These are phyloP conservation scores for Colletotrichum camelliae DNA, from an alignment of 2,329 filamentous ascomycete genomes.

Conservation along the genomic window DNA sequence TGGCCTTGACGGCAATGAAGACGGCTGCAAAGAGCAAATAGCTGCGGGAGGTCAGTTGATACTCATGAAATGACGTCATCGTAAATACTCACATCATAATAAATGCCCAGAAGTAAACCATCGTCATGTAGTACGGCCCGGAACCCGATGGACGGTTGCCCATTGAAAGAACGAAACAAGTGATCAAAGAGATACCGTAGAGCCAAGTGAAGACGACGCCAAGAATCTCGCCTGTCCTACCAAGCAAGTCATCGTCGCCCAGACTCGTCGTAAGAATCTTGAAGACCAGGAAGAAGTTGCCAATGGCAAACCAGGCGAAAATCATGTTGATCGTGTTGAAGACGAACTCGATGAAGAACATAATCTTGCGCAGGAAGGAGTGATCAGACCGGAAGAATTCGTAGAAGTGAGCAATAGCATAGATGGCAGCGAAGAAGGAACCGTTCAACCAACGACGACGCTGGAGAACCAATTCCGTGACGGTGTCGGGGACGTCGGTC, in stretches of 20 bases:
- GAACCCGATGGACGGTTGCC: constrained; percentile 95
- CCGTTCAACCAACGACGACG: constrained; percentile 97
- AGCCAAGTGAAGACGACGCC: constrained; percentile 95
- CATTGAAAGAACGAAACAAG: constrained; percentile 92
- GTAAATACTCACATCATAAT: constrained; percentile 79
- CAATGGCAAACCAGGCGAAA: constrained; percentile 97
- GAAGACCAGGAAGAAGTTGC: constrained; percentile 99
- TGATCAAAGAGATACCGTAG: constrained; percentile 88
- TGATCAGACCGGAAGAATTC: constrained; percentile 95
- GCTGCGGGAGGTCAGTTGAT: constrained; percentile 43
- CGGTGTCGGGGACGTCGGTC: constrained; percentile 93
- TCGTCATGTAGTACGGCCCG: constrained; percentile 91
- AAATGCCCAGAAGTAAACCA: constrained; percentile 97
- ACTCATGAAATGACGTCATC: neutral
- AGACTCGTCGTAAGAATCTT: constrained; percentile 92
- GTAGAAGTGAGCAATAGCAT: constrained; percentile 93
- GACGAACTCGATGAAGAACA: constrained; percentile 89
- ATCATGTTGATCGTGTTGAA: constrained; percentile 98
- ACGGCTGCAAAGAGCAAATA: constrained; percentile 95
- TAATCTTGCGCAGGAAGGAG: constrained; percentile 83
- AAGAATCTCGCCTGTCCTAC: constrained; percentile 78
- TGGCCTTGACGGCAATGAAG: constrained; percentile 89
- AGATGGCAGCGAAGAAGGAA: constrained; percentile 96
- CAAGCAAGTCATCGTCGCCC: constrained; percentile 71
- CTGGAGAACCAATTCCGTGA: constrained; percentile 94